Evolutionary conservation across 805 yeast genomes (phyloP).

Genomic region (Schwanniomyces polymorphus): DNA sequence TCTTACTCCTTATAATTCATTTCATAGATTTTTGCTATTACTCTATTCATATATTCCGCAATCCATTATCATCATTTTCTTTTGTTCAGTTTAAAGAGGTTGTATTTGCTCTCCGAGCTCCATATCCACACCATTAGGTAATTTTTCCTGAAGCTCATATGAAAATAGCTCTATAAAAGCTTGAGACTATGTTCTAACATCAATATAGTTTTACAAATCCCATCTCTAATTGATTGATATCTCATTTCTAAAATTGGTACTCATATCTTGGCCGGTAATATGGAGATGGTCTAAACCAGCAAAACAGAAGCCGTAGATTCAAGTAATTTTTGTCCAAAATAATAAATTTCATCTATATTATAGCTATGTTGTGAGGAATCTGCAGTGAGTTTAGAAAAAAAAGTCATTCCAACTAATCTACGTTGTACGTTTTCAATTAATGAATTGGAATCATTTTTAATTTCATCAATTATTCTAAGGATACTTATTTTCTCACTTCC

Average conservation of each 20-base stretch:
- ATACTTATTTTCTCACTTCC: constrained; percentile 29
- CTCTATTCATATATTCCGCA: no score
- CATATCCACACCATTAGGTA: no score
- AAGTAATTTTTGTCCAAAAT: constrained; percentile 26
- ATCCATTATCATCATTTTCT: no score
- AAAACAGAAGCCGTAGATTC: constrained; percentile 27
- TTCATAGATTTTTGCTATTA: no score
- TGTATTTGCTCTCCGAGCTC: no score
- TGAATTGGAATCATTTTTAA: constrained; percentile 24
- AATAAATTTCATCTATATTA: constrained; percentile 22
- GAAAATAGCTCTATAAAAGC: no score
- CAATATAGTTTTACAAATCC: no score
- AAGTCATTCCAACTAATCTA: constrained; percentile 32
- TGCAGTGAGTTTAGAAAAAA: constrained; percentile 30
- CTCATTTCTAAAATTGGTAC: constrained; percentile 22
- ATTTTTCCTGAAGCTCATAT: no score
- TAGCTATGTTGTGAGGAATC: constrained; percentile 24
- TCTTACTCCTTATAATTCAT: no score
- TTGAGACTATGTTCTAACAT: no score
- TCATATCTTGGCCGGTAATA: constrained; percentile 30
- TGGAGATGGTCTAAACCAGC: constrained; percentile 40
- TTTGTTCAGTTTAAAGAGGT: no score
- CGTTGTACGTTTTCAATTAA: constrained; percentile 39
- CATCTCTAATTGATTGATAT: constrained; percentile 27
- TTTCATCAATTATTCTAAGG: constrained; percentile 33